A percentile compares a stretch with the other conserved stretches of the same genome.
These are phyloP conservation scores for Phytophthora brassicae DNA, from an alignment of 352 stramenopile genomes.

Conservation along the genomic window DNA sequence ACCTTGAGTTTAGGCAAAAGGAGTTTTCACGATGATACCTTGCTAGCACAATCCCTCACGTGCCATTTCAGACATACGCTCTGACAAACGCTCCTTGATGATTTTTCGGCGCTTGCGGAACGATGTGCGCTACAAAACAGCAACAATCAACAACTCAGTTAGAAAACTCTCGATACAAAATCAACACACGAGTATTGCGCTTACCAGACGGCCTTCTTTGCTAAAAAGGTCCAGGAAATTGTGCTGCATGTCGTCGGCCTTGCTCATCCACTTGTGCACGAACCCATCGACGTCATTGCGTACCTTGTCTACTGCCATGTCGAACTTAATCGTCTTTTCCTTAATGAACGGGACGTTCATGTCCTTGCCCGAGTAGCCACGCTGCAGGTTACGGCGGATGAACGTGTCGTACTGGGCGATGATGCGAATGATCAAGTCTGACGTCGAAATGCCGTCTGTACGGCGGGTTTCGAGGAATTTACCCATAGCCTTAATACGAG, in stretches of 20 bases:
- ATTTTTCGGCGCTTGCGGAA: constrained; percentile 84
- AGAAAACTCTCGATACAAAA: background rate
- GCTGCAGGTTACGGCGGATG: constrained; percentile 87
- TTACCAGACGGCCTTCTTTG: constrained; percentile 74
- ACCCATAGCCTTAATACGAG: constrained; percentile 85
- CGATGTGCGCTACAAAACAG: constrained; percentile 51
- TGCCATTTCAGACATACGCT: constrained; percentile 74
- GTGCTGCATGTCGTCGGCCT: constrained; percentile 81
- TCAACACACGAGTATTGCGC: constrained; percentile 1
- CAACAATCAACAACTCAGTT: constrained; percentile 11
- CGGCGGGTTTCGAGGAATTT: constrained; percentile 85
- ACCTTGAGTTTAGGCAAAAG: constrained; percentile 13
- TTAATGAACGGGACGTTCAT: constrained; percentile 92
- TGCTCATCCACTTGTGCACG: constrained; percentile 77
- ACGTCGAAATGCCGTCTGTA: constrained; percentile 89
- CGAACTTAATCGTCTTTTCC: constrained; percentile 87
- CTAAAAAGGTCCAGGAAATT: constrained; percentile 78
- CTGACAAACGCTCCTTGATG: constrained; percentile 72
- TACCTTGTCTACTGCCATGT: constrained; percentile 85
- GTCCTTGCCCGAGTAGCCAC: constrained; percentile 89
- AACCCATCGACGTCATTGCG: constrained; percentile 78
- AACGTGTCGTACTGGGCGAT: constrained; percentile 92
- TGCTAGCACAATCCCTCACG: constrained; percentile 71
- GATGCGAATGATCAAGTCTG: constrained; percentile 89
- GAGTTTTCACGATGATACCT: background rate